These are phyloP conservation scores for Colletotrichum siamense DNA, from an alignment of 2,329 filamentous ascomycete species.

Conservation along the genomic window DNA sequence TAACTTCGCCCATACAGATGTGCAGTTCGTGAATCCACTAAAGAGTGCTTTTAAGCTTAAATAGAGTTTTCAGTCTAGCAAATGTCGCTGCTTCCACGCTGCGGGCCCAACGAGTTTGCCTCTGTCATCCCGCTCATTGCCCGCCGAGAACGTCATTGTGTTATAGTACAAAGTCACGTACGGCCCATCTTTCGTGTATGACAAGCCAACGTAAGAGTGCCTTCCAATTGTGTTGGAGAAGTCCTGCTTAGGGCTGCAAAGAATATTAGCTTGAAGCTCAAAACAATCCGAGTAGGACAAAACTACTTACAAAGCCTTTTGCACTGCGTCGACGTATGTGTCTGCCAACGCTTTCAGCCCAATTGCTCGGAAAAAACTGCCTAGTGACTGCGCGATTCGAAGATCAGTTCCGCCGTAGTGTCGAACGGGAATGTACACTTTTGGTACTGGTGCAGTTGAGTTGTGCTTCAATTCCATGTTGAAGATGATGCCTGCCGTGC, in stretches of 20 bases:
- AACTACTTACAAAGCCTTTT: constrained; percentile 10
- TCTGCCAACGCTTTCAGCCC: background rate
- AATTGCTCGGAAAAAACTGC: constrained; percentile 7
- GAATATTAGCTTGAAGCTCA: background rate
- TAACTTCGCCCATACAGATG: background rate
- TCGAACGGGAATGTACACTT: constrained; percentile 39
- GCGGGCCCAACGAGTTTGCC: constrained; percentile 14
- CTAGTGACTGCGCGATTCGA: constrained; percentile 7
- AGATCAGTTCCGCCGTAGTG: constrained; percentile 31
- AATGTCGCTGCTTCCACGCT: constrained; percentile 10
- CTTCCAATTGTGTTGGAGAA: constrained; percentile 10
- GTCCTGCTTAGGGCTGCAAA: background rate
- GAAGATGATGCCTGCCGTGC: constrained; percentile 39
- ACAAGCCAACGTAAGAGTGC: constrained; percentile 13
- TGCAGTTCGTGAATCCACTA: background rate
- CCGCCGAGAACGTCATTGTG: constrained; percentile 9
- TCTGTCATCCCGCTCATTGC: background rate
- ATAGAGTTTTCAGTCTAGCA: background rate
- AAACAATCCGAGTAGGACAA: background rate
- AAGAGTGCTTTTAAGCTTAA: background rate
- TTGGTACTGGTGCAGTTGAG: constrained; percentile 26
- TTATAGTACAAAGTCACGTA: constrained; percentile 16
- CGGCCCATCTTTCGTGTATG: background rate
- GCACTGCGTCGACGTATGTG: constrained; percentile 5
- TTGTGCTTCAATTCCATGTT: constrained; percentile 33